phyloP scores from a whole-genome alignment of 305 asterid species.

The Rubia balearica region DNA sequence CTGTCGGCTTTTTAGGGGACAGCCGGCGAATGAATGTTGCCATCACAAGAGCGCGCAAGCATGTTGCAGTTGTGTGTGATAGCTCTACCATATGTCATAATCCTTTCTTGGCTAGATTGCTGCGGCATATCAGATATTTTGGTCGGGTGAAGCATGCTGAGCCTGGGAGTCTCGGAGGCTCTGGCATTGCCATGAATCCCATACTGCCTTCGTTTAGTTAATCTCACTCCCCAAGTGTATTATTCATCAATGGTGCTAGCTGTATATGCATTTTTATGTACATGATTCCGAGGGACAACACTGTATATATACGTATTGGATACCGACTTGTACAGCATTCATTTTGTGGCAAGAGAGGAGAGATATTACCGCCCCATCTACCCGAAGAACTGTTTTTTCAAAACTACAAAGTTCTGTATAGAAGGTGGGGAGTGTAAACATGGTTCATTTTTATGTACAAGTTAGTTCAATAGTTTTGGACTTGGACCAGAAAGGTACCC shows the following conservation, averaged over 20 bases:
- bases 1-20: conserved; percentile 96
- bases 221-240: not conserved
- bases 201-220: conserved; percentile 65
- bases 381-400: not conserved
- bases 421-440: no score
- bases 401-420: no score
- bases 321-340: not conserved
- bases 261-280: not conserved
- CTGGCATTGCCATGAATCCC: conserved; percentile 80
- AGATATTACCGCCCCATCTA: not conserved
- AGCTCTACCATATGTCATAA: conserved; percentile 98
- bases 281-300: not conserved
- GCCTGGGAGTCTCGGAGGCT: conserved; percentile 81
- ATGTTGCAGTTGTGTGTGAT: conserved; percentile 79
- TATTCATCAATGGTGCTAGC: not conserved
- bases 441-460: no score
- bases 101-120: conserved; percentile 83
- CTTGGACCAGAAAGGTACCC: no score
- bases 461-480: not conserved
- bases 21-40: conserved; percentile 96
- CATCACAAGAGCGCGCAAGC: conserved; percentile 94
- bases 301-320: not conserved
- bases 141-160: conserved; percentile 84
- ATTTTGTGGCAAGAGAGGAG: not conserved
- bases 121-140: conserved; percentile 78